These are phyloP conservation scores for Talaromyces borbonicus DNA, from an alignment of 495 filamentous ascomycete genomes.

Conservation along the genomic window DNA sequence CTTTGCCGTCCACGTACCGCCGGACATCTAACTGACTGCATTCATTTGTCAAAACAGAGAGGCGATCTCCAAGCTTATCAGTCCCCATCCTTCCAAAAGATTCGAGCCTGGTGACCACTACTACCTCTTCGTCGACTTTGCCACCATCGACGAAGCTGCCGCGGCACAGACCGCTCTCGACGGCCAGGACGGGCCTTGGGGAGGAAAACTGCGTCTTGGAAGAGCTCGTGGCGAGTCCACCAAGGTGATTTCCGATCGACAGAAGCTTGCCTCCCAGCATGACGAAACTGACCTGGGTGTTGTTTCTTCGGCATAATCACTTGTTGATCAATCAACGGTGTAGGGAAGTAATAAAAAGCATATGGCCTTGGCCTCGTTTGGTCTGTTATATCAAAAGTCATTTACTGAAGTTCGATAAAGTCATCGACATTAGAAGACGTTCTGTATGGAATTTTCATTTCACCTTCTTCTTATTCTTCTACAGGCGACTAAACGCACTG, in stretches of 20 bases:
- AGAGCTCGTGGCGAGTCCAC: slow-evolving; percentile 27
- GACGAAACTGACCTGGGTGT: slow-evolving; percentile 9
- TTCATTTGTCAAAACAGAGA: slow-evolving; percentile 22
- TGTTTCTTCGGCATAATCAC: slow-evolving; percentile 9
- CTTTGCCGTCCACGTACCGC: background rate
- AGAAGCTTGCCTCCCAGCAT: slow-evolving; percentile 10
- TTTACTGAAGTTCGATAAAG: no score
- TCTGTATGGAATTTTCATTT: no score
- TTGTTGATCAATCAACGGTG: no score
- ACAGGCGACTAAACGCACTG: no score
- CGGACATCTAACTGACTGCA: background rate
- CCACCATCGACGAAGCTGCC: slow-evolving; percentile 44
- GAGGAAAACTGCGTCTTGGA: slow-evolving; percentile 33
- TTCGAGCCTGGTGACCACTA: slow-evolving; percentile 49
- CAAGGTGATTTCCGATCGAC: slow-evolving; percentile 17
- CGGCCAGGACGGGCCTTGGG: slow-evolving; percentile 35
- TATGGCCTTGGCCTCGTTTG: no score
- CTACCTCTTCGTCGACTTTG: slow-evolving; percentile 60
- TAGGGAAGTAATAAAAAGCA: no score
- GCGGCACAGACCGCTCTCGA: slow-evolving; percentile 35
- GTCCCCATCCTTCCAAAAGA: slow-evolving; percentile 43
- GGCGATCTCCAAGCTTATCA: slow-evolving; percentile 55
- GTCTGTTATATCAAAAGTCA: no score
- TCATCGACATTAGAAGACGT: no score
- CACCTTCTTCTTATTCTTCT: no score